A percentile compares a stretch with the other conserved stretches of the same genome.
These are phyloP conservation scores for Neophaeococcomyces aloes DNA, from an alignment of 2,329 filamentous ascomycete genomes.

Conservation along the genomic window DNA sequence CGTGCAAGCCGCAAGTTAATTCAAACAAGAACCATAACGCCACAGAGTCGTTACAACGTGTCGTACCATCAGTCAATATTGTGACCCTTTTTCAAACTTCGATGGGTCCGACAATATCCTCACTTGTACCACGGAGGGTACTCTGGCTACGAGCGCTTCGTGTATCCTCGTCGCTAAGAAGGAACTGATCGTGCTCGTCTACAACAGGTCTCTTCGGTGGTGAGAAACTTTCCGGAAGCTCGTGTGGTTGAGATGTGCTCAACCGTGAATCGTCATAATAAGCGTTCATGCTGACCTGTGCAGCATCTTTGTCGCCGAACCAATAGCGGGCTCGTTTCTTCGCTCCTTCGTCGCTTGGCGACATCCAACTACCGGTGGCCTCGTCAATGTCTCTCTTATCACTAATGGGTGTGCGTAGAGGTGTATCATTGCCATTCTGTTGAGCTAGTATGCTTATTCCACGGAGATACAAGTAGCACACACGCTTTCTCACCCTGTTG, in stretches of 20 bases:
- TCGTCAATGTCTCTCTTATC: slow-evolving; percentile 38
- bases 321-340: slow-evolving; percentile 80
- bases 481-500: slow-evolving; percentile 81
- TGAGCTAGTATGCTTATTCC: slow-evolving; percentile 63
- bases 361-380: slow-evolving; percentile 36
- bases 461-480: slow-evolving; percentile 86
- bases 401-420: slow-evolving; percentile 33
- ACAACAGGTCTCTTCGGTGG: slow-evolving; percentile 24
- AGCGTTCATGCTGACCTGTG: slow-evolving; percentile 28
- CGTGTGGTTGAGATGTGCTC: slow-evolving; percentile 18
- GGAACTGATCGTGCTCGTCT: slow-evolving; percentile 34
- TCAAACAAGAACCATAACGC: neutral
- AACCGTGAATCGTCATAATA: slow-evolving; percentile 11
- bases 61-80: neutral
- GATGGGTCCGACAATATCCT: slow-evolving; percentile 44
- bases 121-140: slow-evolving; percentile 41
- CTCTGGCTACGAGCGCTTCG: slow-evolving; percentile 32
- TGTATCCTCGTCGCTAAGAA: slow-evolving; percentile 36
- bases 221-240: slow-evolving; percentile 15
- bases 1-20: neutral
- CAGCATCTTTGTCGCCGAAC: slow-evolving; percentile 58
- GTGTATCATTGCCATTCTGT: slow-evolving; percentile 50
- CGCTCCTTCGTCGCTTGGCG: slow-evolving; percentile 44
- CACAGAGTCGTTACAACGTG: neutral
- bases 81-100: slow-evolving; percentile 32